Evolutionary conservation across 352 stramenopile species (phyloP), one percentile per base, ranked within the genome.

Genomic region (Elongisporangium senticosum): DNA sequence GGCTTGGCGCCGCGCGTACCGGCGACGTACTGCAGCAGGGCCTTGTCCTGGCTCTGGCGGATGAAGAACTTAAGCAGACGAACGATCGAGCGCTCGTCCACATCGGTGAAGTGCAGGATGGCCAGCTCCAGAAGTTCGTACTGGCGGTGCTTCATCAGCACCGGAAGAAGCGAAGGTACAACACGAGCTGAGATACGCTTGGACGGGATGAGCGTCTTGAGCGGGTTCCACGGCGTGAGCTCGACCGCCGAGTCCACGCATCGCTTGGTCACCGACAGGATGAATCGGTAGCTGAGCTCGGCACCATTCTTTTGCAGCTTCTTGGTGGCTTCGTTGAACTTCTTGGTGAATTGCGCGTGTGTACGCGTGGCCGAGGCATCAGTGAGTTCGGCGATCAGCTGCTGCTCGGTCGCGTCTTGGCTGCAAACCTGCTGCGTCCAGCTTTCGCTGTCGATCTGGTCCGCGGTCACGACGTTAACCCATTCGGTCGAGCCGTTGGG

Each of bases 41-140:
- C 37, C 24, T 65, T 56, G 63, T 71, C 66, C 19, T 71, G 68
- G 58, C 68, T 72, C 59, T 86, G 81, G 55, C 74, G 72, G 62
- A 94, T 75, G 65, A 92, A 90, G 59, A 86, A 92, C 60, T 86
- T 83, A 14, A 89, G 59, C 51, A 94, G 57, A 17, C 72, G 80
- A 47, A 93, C 79, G 55, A 90, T 71, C 7, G 79, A 75, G 37
- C 71, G 77, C 69, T 94, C 85, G 59, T 94, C 82, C 55, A 94
- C 79, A 60, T 94, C 85, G 6, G 82, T 71, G 15, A 94, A 61
- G 55, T 87, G 61, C n/a, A 70, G 53, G 23, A 94, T 76, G 22
- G 79, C 72, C 28, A 75, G 65, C 53, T 94, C 72, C 8, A 94
- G 69, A 14, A 91, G 62, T 49, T 69, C 67, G 58, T 82, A 86